Percentiles rank a stretch among this genome's conserved stretches.
phyloP scores from a whole-genome alignment of 2,329 filamentous ascomycete genomes.

The Diaporthe velutina region DNA sequence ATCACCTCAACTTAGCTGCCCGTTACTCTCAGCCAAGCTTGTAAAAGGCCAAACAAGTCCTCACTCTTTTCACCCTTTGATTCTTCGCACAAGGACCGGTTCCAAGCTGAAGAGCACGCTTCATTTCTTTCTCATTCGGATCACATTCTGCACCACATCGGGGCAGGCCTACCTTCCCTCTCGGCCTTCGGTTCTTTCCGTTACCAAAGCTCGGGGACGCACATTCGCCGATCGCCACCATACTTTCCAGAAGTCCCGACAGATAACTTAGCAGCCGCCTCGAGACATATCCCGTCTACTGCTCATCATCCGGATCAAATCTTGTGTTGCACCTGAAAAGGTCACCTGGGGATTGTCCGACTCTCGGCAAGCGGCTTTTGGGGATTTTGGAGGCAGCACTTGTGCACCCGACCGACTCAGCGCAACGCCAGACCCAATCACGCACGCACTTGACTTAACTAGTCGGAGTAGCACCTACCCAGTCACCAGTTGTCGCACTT shows the following conservation, averaged over 20 bases:
- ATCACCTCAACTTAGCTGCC: constrained; percentile 23
- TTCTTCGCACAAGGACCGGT: constrained; percentile 36
- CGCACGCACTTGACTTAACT: neutral
- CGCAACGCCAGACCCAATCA: constrained; percentile 31
- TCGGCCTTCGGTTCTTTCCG: constrained; percentile 17
- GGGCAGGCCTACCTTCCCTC: neutral
- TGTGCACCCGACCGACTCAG: constrained; percentile 37
- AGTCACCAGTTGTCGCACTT: constrained; percentile 25
- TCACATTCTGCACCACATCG: neutral
- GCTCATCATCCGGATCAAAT: constrained; percentile 6
- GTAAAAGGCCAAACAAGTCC: constrained; percentile 7
- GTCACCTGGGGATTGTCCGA: constrained; percentile 36
- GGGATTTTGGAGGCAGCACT: constrained; percentile 26
- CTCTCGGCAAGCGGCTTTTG: constrained; percentile 34
- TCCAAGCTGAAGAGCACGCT: constrained; percentile 5
- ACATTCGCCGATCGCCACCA: constrained; percentile 20
- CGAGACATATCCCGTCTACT: neutral
- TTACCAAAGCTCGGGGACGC: neutral
- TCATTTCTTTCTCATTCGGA: neutral
- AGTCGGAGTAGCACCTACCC: constrained; percentile 34
- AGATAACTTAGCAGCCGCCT: neutral
- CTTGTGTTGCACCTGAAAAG: constrained; percentile 34
- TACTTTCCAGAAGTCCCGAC: constrained; percentile 5
- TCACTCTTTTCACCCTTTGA: neutral
- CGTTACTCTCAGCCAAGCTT: constrained; percentile 20